These are phyloP conservation scores for Myxozyma lipomycoides DNA, from an alignment of 805 yeast genomes.

Conservation along the genomic window DNA sequence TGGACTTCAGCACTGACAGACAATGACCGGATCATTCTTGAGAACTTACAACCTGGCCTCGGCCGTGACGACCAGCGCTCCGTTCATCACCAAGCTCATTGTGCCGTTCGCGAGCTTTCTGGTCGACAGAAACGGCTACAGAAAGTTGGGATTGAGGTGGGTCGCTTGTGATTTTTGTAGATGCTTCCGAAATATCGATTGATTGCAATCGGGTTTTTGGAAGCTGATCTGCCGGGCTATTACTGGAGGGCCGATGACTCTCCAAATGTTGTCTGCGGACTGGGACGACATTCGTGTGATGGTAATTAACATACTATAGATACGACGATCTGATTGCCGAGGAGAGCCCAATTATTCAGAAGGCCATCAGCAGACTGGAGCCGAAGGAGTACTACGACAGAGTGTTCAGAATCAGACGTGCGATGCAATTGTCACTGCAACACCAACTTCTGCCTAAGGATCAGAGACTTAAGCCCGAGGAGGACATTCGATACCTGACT, in stretches of 20 bases:
- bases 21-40: slow-evolving; percentile 25
- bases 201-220: slow-evolving; percentile 11
- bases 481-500: slow-evolving; percentile 75
- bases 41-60: slow-evolving; percentile 21
- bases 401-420: slow-evolving; percentile 85
- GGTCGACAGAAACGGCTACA: slow-evolving; percentile 78
- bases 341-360: slow-evolving; percentile 82
- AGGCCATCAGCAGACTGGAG: slow-evolving; percentile 84
- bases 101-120: slow-evolving; percentile 78
- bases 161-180: slow-evolving; percentile 2
- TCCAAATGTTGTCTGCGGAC: not conserved
- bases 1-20: no score
- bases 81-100: slow-evolving; percentile 68
- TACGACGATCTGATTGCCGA: slow-evolving; percentile 84
- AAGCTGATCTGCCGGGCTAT: not conserved
- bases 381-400: slow-evolving; percentile 81
- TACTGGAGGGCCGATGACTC: not conserved
- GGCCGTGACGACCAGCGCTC: slow-evolving; percentile 42
- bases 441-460: slow-evolving; percentile 80
- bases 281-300: no score
- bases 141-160: slow-evolving; percentile 78
- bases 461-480: slow-evolving; percentile 73
- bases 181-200: not conserved
- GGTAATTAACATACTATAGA: slow-evolving; percentile 41
- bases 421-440: slow-evolving; percentile 80